Evolutionary conservation across 192 early-diverging fungal species (phyloP).

Genomic region (Cetraspora pellucida): DNA sequence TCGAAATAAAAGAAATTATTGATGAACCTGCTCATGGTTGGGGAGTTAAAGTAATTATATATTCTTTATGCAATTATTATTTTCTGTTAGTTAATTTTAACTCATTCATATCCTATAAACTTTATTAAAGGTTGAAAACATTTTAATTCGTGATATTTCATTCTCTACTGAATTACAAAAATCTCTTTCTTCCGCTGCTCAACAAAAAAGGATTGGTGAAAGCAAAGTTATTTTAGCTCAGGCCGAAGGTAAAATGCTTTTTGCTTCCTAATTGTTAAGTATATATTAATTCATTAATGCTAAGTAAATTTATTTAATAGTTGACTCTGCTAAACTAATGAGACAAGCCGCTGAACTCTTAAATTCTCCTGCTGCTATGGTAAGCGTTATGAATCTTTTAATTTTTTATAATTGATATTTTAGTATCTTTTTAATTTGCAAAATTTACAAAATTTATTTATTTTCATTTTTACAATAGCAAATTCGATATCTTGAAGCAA

Average conservation of each 20-base stretch:
- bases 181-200: slow-evolving; percentile 84
- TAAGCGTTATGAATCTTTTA: neutral
- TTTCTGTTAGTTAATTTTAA: no score
- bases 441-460: slow-evolving; percentile 12
- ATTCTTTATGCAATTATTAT: neutral
- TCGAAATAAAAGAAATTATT: slow-evolving; percentile 83
- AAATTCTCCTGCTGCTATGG: slow-evolving; percentile 75
- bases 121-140: slow-evolving; percentile 57
- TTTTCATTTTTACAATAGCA: slow-evolving; percentile 57
- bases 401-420: no score
- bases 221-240: slow-evolving; percentile 88
- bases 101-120: neutral
- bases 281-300: neutral
- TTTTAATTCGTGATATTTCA: slow-evolving; percentile 85
- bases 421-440: no score
- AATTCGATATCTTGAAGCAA: slow-evolving; percentile 89
- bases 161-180: slow-evolving; percentile 78
- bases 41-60: slow-evolving; percentile 71
- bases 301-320: slow-evolving; percentile 33
- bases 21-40: slow-evolving; percentile 71
- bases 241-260: slow-evolving; percentile 52
- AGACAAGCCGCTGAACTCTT: slow-evolving; percentile 89
- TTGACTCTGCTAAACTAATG: slow-evolving; percentile 88
- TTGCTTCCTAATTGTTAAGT: neutral
- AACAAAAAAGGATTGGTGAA: slow-evolving; percentile 87